A percentile compares a stretch with the other conserved stretches of the same genome.
These are phyloP conservation scores for Picea abies DNA, from an alignment of 83 land plant species.

Conservation along the genomic window DNA sequence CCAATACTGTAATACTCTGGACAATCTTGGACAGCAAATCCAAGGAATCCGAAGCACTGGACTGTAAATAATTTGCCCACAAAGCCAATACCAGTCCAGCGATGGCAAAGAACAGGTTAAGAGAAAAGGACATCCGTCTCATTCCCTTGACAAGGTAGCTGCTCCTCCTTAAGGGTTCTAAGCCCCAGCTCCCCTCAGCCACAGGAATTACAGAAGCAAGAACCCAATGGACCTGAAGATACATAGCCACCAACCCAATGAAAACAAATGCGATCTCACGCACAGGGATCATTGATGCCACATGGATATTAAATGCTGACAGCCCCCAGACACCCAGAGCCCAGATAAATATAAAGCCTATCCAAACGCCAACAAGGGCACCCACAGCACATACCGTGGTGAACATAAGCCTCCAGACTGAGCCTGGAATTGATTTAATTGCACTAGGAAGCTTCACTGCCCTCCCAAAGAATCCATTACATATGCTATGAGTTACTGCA, in stretches of 20 bases:
- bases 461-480: slow-evolving; percentile 46
- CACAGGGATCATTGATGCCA: background rate
- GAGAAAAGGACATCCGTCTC: slow-evolving; percentile 19
- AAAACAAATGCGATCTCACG: background rate
- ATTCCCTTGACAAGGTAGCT: slow-evolving; percentile 20
- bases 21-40: background rate
- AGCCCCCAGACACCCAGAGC: too few species aligned
- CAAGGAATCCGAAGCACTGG: background rate
- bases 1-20: slow-evolving; percentile 14
- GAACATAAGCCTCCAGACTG: too few species aligned
- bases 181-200: slow-evolving; percentile 35
- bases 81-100: slow-evolving; percentile 4
- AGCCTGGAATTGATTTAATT: too few species aligned
- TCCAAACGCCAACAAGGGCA: background rate
- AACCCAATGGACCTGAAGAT: slow-evolving; percentile 30
- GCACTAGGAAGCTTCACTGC: too few species aligned
- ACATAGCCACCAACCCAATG: slow-evolving; percentile 5
- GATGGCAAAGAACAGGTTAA: slow-evolving; percentile 9
- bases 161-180: slow-evolving; percentile 30
- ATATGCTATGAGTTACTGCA: slow-evolving; percentile 29
- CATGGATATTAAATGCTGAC: background rate
- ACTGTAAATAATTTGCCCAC: slow-evolving; percentile 14
- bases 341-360: too few species aligned
- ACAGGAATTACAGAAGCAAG: slow-evolving; percentile 25
- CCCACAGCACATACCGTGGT: too few species aligned